phyloP scores from a whole-genome alignment of 306 rosid species.

The Medicago truncatula region DNA sequence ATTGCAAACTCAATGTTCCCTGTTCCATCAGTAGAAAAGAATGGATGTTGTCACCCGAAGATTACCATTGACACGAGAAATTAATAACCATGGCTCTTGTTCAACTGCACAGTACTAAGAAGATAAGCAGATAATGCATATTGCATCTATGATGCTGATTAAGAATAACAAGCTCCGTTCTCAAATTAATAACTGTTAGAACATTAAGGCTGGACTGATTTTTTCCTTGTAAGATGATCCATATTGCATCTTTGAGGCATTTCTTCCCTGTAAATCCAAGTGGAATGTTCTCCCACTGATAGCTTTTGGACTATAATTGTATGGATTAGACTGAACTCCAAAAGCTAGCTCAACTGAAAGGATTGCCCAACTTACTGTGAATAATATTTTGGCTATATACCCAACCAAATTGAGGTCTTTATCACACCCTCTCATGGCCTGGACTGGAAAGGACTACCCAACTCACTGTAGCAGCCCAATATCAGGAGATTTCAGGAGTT shows the following conservation, averaged over 20 bases:
- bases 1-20: neutral
- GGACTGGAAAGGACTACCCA: neutral
- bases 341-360: neutral
- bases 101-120: too few relatives aligned
- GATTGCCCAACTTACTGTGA: neutral
- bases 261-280: slow-evolving; percentile 4
- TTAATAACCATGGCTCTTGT: neutral
- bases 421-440: neutral
- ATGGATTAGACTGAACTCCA: neutral
- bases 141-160: too few relatives aligned
- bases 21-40: too few relatives aligned
- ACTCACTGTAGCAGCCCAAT: neutral
- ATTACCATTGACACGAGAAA: slow-evolving; percentile 11
- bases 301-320: neutral
- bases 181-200: slow-evolving; percentile 34
- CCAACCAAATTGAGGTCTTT: neutral
- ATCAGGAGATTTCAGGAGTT: neutral
- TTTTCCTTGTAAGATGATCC: neutral
- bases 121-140: too few relatives aligned
- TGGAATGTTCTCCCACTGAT: slow-evolving; percentile 8
- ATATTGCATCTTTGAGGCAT: neutral
- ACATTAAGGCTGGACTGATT: slow-evolving; percentile 4
- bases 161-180: neutral
- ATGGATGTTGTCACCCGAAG: neutral
- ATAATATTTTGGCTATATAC: neutral